phyloP scores from a whole-genome alignment of 495 filamentous ascomycete genomes.

The Rostrohypoxylon terebratum region DNA sequence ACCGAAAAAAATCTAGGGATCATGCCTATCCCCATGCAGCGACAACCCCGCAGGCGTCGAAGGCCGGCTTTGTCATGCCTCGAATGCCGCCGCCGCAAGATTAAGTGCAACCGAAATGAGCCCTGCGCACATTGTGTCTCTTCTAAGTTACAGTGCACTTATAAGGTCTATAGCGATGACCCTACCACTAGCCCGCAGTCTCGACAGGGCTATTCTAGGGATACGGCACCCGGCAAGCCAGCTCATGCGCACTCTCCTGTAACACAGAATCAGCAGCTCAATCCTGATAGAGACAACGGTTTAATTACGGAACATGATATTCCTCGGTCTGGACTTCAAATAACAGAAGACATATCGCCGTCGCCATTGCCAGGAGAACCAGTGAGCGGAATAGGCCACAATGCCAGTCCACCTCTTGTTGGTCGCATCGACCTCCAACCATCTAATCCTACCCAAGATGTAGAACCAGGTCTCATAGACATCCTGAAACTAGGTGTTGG shows the following conservation, averaged over 20 bases:
- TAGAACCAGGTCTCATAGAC: constrained; percentile 31
- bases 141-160: constrained; percentile 41
- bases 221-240: constrained; percentile 14
- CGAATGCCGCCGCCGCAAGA: constrained; percentile 64
- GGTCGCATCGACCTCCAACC: constrained; percentile 7
- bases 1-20: constrained; percentile 6
- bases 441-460: neutral
- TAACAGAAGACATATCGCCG: neutral
- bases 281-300: neutral
- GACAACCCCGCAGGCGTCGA: constrained; percentile 48
- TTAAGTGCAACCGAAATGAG: constrained; percentile 60
- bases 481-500: constrained; percentile 37
- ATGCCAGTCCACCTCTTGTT: constrained; percentile 2
- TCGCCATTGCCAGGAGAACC: neutral
- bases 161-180: constrained; percentile 32
- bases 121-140: constrained; percentile 61
- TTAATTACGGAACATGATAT: constrained; percentile 10
- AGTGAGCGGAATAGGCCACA: neutral
- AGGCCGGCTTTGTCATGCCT: constrained; percentile 57
- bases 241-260: constrained; percentile 18
- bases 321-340: neutral
- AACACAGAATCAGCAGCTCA: neutral
- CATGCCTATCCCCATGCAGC: constrained; percentile 31
- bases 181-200: constrained; percentile 1
- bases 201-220: neutral